Percentiles rank a stretch among this genome's conserved stretches.
These are phyloP conservation scores for Naganishia friedmannii DNA, from an alignment of 768 basidiomycete species.

Conservation along the genomic window DNA sequence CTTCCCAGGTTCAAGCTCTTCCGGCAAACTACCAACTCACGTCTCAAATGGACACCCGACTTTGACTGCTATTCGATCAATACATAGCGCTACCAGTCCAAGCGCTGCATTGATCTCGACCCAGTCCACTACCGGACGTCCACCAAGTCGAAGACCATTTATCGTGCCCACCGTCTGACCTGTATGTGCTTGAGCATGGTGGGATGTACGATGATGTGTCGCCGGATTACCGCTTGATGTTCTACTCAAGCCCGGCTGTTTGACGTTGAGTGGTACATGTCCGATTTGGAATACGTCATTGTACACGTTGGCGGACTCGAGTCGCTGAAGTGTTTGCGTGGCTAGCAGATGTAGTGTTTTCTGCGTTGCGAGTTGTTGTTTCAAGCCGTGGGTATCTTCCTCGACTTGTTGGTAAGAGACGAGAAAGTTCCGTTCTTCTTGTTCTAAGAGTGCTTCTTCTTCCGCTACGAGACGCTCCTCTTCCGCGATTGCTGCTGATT, in stretches of 20 bases:
- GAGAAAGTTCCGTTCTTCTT: slow-evolving; percentile 42
- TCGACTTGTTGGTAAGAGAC: slow-evolving; percentile 18
- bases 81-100: slow-evolving; percentile 87
- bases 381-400: slow-evolving; percentile 61
- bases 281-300: slow-evolving; percentile 53
- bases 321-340: slow-evolving; percentile 41
- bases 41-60: slow-evolving; percentile 82
- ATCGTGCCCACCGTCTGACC: slow-evolving; percentile 73
- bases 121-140: slow-evolving; percentile 87
- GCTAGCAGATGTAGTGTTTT: slow-evolving; percentile 44
- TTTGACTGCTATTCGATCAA: slow-evolving; percentile 88
- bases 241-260: background rate
- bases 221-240: background rate
- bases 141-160: slow-evolving; percentile 86
- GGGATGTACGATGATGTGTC: background rate
- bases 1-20: slow-evolving; percentile 5
- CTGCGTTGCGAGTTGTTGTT: slow-evolving; percentile 38
- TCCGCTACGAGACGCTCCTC: slow-evolving; percentile 7
- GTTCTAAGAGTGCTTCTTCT: slow-evolving; percentile 5
- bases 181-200: slow-evolving; percentile 28
- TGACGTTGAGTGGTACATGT: slow-evolving; percentile 38
- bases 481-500: slow-evolving; percentile 1
- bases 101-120: slow-evolving; percentile 98
- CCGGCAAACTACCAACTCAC: slow-evolving; percentile 55
- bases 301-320: slow-evolving; percentile 52